Evolutionary conservation across 2,329 filamentous ascomycete genomes (phyloP).

Genomic region (Pleomassaria siparia): DNA sequence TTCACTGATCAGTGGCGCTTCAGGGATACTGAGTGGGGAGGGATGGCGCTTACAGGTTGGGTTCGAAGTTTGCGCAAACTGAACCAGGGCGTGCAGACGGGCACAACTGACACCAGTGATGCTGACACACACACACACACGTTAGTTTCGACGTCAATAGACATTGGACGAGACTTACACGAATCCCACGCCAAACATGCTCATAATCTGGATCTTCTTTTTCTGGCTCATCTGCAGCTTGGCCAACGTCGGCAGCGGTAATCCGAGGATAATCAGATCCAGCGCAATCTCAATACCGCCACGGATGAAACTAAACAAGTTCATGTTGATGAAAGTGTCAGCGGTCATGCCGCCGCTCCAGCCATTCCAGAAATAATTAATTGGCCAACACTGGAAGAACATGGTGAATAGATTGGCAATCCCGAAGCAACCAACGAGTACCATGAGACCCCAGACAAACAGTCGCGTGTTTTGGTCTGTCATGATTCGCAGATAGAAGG

Average conservation of each 20-base stretch:
- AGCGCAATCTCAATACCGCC: constrained; percentile 32
- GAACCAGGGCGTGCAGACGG: constrained; percentile 21
- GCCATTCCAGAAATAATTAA: constrained; percentile 44
- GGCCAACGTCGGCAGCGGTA: constrained; percentile 25
- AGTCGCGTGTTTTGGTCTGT: constrained; percentile 16
- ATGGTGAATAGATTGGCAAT: constrained; percentile 31
- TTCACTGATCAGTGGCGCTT: background rate
- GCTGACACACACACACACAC: constrained; percentile 22
- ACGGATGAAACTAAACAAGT: constrained; percentile 40
- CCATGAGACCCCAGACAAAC: constrained; percentile 22
- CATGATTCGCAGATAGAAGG: constrained; percentile 38
- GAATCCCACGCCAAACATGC: too few relatives aligned
- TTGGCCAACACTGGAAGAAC: constrained; percentile 41
- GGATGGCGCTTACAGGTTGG: constrained; percentile 25
- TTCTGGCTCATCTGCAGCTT: constrained; percentile 26
- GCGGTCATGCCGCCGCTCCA: constrained; percentile 42
- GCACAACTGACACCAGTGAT: constrained; percentile 28
- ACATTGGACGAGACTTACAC: too few relatives aligned
- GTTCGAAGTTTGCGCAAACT: constrained; percentile 22
- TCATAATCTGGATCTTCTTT: constrained; percentile 32
- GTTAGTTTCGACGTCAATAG: too few relatives aligned
- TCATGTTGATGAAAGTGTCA: constrained; percentile 40
- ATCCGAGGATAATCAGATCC: constrained; percentile 24
- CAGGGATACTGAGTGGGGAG: background rate
- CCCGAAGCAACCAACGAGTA: constrained; percentile 24